Evolutionary conservation across 371 early-diverging fungal species (phyloP).

Genomic region (Blastocladiella emersonii): DNA sequence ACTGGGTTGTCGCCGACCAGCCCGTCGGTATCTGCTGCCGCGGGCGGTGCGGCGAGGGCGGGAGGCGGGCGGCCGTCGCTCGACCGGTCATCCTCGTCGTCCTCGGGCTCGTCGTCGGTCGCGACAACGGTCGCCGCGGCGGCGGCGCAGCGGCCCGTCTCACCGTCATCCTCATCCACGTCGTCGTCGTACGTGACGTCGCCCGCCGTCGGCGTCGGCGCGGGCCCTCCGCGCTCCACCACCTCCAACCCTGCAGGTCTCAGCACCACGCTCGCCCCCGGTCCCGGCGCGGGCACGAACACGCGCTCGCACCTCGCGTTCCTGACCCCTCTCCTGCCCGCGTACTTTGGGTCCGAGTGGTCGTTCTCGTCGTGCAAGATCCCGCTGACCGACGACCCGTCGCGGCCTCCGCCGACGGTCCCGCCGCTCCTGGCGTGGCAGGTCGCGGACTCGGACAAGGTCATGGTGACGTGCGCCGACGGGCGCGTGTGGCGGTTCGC

Average conservation of each 20-base stretch:
- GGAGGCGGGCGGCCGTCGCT: too few species aligned
- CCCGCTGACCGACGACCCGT: constrained; percentile 13
- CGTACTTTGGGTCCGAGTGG: constrained; percentile 89
- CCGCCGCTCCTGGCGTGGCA: not conserved
- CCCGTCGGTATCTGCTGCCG: too few species aligned
- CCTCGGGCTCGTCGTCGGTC: not conserved
- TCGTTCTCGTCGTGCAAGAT: constrained; percentile 79
- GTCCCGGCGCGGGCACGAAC: too few species aligned
- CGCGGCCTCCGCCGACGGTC: not conserved
- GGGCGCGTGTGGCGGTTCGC: constrained; percentile 2
- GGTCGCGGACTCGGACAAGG: not conserved
- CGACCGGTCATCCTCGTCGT: too few species aligned
- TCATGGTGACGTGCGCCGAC: not conserved
- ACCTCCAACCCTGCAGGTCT: too few species aligned
- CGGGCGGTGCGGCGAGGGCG: too few species aligned
- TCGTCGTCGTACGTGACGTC: not conserved
- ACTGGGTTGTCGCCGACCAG: too few species aligned
- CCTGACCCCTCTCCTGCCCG: constrained; percentile 78
- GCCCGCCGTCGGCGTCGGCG: too few species aligned
- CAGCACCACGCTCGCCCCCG: too few species aligned
- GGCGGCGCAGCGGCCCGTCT: not conserved
- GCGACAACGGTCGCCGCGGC: constrained; percentile 2
- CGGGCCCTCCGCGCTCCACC: too few species aligned
- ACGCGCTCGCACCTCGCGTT: constrained; percentile 47
- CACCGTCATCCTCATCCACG: too few species aligned